Conservation (phyloP, 345 rosid species). For the Gossypium raimondii region DNA sequence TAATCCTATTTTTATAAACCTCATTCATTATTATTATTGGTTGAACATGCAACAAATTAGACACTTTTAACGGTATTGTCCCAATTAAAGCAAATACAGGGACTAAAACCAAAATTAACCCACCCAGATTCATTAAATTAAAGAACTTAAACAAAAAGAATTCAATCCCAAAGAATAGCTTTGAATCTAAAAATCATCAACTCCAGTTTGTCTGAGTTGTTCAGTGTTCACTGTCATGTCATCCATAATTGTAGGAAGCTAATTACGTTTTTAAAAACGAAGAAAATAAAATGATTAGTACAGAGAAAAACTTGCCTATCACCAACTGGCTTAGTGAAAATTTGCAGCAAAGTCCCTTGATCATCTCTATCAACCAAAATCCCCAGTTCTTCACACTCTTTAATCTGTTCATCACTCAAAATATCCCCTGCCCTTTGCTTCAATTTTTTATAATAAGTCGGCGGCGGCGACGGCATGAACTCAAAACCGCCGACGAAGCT, state of each 20-base stretch:
- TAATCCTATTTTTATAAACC: no score
- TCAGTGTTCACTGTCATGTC: no score
- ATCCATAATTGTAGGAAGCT: background rate
- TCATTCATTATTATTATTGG: no score
- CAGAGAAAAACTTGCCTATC: constrained; percentile 44
- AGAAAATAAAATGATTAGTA: background rate
- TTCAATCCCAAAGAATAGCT: no score
- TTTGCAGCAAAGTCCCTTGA: constrained; percentile 92
- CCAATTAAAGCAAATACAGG: no score
- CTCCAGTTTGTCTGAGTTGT: no score
- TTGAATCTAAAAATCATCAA: background rate
- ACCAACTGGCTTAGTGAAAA: constrained; percentile 92
- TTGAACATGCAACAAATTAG: no score
- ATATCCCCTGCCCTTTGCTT: constrained; percentile 74
- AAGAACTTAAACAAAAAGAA: no score
- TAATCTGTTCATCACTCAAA: constrained; percentile 70
- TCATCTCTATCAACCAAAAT: constrained; percentile 91
- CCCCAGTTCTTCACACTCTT: constrained; percentile 85
- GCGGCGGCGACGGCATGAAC: constrained; percentile 94
- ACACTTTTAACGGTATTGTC: no score
- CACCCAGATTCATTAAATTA: no score
- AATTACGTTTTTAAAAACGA: no score
- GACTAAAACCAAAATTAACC: no score
- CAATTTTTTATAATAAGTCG: constrained; percentile 69
- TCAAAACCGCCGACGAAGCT: constrained; percentile 83